Base-by-base conservation (phyloP, 371 early-diverging fungal species). In the Syncephalastrum sp. region DNA sequence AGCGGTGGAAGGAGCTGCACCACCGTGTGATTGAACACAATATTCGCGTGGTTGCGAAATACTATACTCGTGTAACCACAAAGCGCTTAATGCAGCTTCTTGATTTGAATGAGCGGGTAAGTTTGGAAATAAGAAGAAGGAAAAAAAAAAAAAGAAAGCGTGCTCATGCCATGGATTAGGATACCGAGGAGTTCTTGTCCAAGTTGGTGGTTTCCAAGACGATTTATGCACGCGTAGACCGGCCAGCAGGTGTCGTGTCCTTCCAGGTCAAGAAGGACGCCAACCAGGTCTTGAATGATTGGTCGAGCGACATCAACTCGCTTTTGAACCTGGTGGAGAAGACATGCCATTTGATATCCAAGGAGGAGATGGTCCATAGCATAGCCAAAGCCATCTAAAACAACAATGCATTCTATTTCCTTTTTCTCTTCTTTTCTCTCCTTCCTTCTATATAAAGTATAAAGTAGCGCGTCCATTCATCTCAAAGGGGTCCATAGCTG, bases 21-120 rank as follows among this genome's bases (percentile, higher is more conserved):
- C 83, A 92, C 59, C 88, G 99, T 21, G 95, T 96, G 6, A 91
- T 94, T 60, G 99, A 98, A 68, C 99, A 97, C 87, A 98, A 98
- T 69, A 90, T 97, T 61, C 92, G 97, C 10, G 96, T 98, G 3
- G 83, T 97, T 63, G 93, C 95, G 45, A 91, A 91, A 69, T 97
- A 96, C 72, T 98, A 98, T 70, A 90, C 90, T 19, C 87, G 93
- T 41, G 91, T 97, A 48, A 84, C 92, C 7, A 84, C 87, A 43
- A 83, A 84, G 70, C 85, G 77, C 53, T 64, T 77, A 56, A 73
- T 74, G 27, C 77, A 75, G 51, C 58, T 77, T 14, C 58, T 77
- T 48, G 81, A 81, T 63, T 57, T 77, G 62, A 77, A 65, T 21
- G 75, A 77, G 51, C 70, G 71, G 58, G 67, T 63, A 65, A 33